Conservation (phyloP, 2,329 filamentous ascomycete species). For the Remersonia thermophila region DNA sequence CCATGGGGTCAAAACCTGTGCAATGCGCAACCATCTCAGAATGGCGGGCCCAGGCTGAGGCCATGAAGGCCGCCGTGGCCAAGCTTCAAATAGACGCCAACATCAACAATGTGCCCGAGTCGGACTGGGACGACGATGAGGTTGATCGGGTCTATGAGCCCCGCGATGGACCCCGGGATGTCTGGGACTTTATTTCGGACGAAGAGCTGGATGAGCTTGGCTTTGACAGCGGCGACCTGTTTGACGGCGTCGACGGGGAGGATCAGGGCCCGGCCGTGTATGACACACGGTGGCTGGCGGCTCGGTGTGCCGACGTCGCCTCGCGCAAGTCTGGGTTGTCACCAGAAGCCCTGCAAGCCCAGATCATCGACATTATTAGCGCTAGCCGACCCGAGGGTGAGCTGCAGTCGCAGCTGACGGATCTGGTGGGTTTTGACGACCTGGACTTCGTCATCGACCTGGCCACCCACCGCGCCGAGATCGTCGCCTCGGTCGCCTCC, state of each 20-base stretch:
- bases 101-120: slow-evolving; percentile 32
- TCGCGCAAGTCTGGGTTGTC: slow-evolving; percentile 53
- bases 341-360: slow-evolving; percentile 58
- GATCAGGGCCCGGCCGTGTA: slow-evolving; percentile 26
- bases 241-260: slow-evolving; percentile 23
- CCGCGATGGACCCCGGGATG: slow-evolving; percentile 57
- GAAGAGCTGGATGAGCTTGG: slow-evolving; percentile 50
- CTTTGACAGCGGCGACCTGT: slow-evolving; percentile 30
- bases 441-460: slow-evolving; percentile 86
- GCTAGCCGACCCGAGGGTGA: slow-evolving; percentile 65
- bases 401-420: slow-evolving; percentile 79
- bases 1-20: too few relatives aligned
- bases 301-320: slow-evolving; percentile 56
- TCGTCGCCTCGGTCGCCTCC: slow-evolving; percentile 38
- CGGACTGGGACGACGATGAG: slow-evolving; percentile 53
- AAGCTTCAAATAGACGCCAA: slow-evolving; percentile 35
- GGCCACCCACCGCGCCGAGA: slow-evolving; percentile 61
- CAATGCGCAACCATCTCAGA: slow-evolving; percentile 21
- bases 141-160: slow-evolving; percentile 35
- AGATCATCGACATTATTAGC: slow-evolving; percentile 62
- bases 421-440: slow-evolving; percentile 86
- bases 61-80: slow-evolving; percentile 78
- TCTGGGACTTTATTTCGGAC: slow-evolving; percentile 87
- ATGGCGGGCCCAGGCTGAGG: slow-evolving; percentile 76
- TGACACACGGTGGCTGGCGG: slow-evolving; percentile 56